Evolutionary conservation across 495 filamentous ascomycete genomes (phyloP), one percentile per base, ranked within the genome.

Genomic region (Aspergillus indologenus): DNA sequence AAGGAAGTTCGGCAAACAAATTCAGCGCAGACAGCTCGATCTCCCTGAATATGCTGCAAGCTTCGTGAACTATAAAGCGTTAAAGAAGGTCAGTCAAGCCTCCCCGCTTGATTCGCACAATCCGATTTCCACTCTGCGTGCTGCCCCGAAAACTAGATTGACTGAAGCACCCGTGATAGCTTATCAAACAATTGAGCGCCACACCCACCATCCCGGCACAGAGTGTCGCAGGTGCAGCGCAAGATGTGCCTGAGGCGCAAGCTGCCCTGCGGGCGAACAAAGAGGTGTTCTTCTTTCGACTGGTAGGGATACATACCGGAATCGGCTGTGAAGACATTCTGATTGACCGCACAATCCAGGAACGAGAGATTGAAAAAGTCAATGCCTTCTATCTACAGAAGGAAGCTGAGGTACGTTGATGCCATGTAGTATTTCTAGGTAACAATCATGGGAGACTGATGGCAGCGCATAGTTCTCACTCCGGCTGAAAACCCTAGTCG

Each of bases 1-100:
- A 59, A 98, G 94, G 94, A 98, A 98, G 85, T 98, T 98, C 79
- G 94, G 94, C 72, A 98, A 98, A 82, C 89, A 96, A 66, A 94
- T 98, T 62, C 95, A 97, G 79, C 96, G 94, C 81, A 87, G 92
- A 72, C 93, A 98, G 80, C 90, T 98, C 65, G 94, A 98, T 74
- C 90, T 98, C 34, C 94, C 94, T 40, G 94, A 98, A 82, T 98
- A 98, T 88, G 94, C 93, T 49, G 91, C 93, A 52, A 96, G 91
- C 75, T 98, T 98, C 71, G 92, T 98, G 53, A 97, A 98, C 76
- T 98, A 98, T 79, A 98, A 98, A 78, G 93, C 90, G 56, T 80
- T 98, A 61, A 98, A 98, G 75, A 97, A 98, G 89, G 94, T 96
- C 26, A 53, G 62, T 43, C 9, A 1, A 22, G 8, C 48, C 17